Evolutionary conservation across 176 grass and related monocot genomes (phyloP).

Genomic region (Stipa capillata): DNA sequence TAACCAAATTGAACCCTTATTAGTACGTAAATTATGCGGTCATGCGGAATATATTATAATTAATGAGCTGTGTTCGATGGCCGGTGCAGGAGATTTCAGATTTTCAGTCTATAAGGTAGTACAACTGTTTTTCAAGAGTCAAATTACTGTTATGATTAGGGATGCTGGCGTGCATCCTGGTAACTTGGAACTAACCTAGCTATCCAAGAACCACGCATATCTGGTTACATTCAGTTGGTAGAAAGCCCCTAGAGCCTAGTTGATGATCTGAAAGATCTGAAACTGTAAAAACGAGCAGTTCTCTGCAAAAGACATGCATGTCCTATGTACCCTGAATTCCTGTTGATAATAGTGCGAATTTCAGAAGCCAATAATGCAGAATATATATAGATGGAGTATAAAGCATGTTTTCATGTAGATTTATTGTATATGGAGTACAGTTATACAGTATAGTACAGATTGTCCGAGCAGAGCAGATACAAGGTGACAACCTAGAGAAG

Average conservation of each 20-base stretch:
- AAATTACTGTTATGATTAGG: too few species aligned
- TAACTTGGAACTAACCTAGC: too few species aligned
- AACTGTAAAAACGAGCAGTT: background rate
- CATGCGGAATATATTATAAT: too few species aligned
- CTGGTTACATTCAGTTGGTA: background rate
- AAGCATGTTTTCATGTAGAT: too few species aligned
- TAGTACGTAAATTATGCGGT: too few species aligned
- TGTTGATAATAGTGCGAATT: background rate
- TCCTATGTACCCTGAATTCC: slow-evolving; percentile 2
- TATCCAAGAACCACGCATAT: background rate
- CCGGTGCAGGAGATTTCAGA: too few species aligned
- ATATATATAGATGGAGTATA: background rate
- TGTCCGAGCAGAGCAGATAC: background rate
- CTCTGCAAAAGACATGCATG: background rate
- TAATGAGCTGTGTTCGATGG: too few species aligned
- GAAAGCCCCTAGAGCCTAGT: background rate
- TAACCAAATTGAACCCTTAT: too few species aligned
- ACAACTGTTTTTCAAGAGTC: too few species aligned
- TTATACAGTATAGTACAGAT: background rate
- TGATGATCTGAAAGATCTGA: too few species aligned
- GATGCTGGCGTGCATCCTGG: too few species aligned
- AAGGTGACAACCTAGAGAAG: background rate
- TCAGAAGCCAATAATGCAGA: background rate
- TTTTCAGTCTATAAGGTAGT: too few species aligned
- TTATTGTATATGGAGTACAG: background rate